Percentiles rank a stretch among this genome's conserved stretches.
Conservation (phyloP, 805 yeast genomes). For the Myxozyma neglecta region DNA sequence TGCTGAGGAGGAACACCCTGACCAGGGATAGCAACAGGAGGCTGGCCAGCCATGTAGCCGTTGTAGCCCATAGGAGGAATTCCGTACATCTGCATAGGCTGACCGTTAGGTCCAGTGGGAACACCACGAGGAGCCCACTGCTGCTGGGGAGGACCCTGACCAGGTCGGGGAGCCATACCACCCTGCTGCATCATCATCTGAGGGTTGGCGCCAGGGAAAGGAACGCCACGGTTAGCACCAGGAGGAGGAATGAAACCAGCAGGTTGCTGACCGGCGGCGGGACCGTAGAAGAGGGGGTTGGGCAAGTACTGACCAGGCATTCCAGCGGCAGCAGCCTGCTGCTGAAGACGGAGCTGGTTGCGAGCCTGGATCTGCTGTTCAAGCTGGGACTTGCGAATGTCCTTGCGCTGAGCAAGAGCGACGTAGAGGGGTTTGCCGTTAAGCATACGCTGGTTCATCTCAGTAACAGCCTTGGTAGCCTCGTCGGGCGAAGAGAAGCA, state of each 20-base stretch:
- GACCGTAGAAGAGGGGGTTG: slow-evolving; percentile 74
- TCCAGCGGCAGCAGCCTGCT: slow-evolving; percentile 78
- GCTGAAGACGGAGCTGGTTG: slow-evolving; percentile 97
- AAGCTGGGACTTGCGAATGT: slow-evolving; percentile 93
- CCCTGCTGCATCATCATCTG: slow-evolving; percentile 42
- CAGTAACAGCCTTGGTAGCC: slow-evolving; percentile 97
- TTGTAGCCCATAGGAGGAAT: slow-evolving; percentile 73
- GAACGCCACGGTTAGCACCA: slow-evolving; percentile 65
- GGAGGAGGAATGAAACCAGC: slow-evolving; percentile 79
- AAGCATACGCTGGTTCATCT: slow-evolving; percentile 96
- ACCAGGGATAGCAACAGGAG: slow-evolving; percentile 46
- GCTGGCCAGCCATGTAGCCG: slow-evolving; percentile 46
- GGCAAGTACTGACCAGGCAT: slow-evolving; percentile 81
- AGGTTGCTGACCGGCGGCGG: slow-evolving; percentile 52
- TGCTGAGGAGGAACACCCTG: slow-evolving; percentile 43
- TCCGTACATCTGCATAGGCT: slow-evolving; percentile 79
- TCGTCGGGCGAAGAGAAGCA: slow-evolving; percentile 98
- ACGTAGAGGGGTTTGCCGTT: slow-evolving; percentile 96
- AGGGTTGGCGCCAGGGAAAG: slow-evolving; percentile 43
- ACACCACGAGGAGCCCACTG: slow-evolving; percentile 55
- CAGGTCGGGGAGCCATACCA: slow-evolving; percentile 39
- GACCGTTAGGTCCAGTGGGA: slow-evolving; percentile 77
- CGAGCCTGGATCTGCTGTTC: slow-evolving; percentile 98
- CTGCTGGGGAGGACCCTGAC: slow-evolving; percentile 41
- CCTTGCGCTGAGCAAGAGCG: slow-evolving; percentile 98